phyloP scores from a whole-genome alignment of 768 basidiomycete genomes.

The Podaxis sp. region DNA sequence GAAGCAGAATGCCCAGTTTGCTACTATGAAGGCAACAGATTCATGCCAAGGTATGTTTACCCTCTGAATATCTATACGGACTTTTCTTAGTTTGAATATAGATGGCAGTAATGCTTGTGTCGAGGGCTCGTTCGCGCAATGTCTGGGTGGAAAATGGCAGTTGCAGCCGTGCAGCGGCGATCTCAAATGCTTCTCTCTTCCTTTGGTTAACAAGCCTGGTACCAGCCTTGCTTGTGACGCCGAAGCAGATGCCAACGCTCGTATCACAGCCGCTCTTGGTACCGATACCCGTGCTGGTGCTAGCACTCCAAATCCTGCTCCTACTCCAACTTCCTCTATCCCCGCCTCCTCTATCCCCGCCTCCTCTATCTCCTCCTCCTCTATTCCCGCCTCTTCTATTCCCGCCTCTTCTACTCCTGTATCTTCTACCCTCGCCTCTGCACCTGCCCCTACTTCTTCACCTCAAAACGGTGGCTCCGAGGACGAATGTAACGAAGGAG shows the following conservation, averaged over 20 bases:
- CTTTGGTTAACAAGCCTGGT: constrained; percentile 47
- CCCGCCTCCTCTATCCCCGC: constrained; percentile 15
- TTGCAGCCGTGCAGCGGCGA: constrained; percentile 34
- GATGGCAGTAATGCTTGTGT: constrained; percentile 43
- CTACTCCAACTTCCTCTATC: constrained; percentile 3
- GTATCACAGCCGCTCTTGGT: constrained; percentile 44
- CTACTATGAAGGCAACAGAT: constrained; percentile 39
- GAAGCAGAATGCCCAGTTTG: constrained; percentile 48
- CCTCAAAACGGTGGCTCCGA: constrained; percentile 14
- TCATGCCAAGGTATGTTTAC: constrained; percentile 44
- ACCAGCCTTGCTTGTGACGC: constrained; percentile 45
- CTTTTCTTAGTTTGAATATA: constrained; percentile 18
- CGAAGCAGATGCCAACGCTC: constrained; percentile 34
- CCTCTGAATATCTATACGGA: neutral
- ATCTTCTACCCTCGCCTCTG: neutral
- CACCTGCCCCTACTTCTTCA: neutral
- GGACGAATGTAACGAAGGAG: constrained; percentile 18
- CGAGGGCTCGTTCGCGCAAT: constrained; percentile 41
- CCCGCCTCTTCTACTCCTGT: neutral
- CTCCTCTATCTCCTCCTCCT: constrained; percentile 1
- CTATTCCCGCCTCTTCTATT: neutral
- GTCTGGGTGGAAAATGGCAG: constrained; percentile 38
- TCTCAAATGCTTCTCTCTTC: constrained; percentile 47
- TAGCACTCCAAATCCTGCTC: constrained; percentile 9
- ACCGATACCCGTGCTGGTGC: constrained; percentile 30